Conservation (phyloP, 495 filamentous ascomycete genomes). For the Neurospora sp. region DNA sequence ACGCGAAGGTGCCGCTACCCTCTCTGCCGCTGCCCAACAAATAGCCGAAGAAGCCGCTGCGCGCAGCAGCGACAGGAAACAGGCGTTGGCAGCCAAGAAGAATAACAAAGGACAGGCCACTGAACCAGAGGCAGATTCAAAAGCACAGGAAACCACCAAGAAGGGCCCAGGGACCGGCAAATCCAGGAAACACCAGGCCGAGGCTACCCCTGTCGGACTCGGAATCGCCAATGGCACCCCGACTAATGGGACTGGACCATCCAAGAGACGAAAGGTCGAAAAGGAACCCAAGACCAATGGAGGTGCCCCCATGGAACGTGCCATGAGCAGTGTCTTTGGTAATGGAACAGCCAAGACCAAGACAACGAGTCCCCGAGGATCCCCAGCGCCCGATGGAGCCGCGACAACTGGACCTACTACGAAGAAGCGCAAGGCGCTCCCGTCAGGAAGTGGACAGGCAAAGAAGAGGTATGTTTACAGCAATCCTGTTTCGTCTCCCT, state of each 20-base stretch:
- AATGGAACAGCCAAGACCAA: conserved; percentile 39
- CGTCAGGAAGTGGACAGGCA: conserved; percentile 47
- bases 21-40: conserved; percentile 57
- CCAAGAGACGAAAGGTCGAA: conserved; percentile 77
- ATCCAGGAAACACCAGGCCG: conserved; percentile 52
- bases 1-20: conserved; percentile 63
- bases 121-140: conserved; percentile 42
- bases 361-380: conserved; percentile 52
- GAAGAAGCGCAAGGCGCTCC: conserved; percentile 61
- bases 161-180: conserved; percentile 48
- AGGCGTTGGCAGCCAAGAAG: conserved; percentile 66
- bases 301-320: conserved; percentile 56
- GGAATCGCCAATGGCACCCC: conserved; percentile 39
- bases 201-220: conserved; percentile 39
- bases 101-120: conserved; percentile 45
- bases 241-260: conserved; percentile 36
- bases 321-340: conserved; percentile 51
- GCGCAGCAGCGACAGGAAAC: conserved; percentile 71
- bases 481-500: not conserved
- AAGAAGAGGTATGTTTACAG: conserved; percentile 59
- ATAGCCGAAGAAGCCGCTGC: conserved; percentile 69
- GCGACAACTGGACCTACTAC: conserved; percentile 3
- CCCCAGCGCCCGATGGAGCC: conserved; percentile 45
- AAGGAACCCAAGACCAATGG: conserved; percentile 41
- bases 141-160: conserved; percentile 41